Percentiles rank a stretch among this genome's conserved stretches.
These are phyloP conservation scores for Crassisporium funariophilum DNA, from an alignment of 768 basidiomycete genomes.

Conservation along the genomic window DNA sequence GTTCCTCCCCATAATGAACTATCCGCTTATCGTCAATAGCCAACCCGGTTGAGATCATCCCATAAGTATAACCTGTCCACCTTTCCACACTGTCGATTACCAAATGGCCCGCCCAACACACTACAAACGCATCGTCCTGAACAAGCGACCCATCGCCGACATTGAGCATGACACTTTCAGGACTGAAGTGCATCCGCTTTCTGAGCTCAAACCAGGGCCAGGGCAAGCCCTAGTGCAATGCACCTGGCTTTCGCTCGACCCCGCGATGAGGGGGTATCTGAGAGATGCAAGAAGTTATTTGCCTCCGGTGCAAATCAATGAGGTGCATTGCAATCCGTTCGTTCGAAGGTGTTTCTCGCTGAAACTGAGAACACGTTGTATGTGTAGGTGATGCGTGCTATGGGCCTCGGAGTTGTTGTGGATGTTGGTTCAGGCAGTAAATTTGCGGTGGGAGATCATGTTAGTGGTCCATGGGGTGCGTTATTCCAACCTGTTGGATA, in stretches of 20 bases:
- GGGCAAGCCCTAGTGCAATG: slow-evolving; percentile 73
- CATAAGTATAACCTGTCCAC: no score
- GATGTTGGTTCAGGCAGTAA: slow-evolving; percentile 53
- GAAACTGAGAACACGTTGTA: not conserved
- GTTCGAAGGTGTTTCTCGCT: not conserved
- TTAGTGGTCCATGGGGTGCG: slow-evolving; percentile 64
- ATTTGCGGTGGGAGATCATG: slow-evolving; percentile 69
- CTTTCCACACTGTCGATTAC: no score
- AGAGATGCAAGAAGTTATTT: slow-evolving; percentile 72
- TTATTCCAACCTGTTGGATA: no score
- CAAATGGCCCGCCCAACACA: slow-evolving; percentile 23
- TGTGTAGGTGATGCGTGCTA: slow-evolving; percentile 68
- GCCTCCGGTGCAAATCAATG: slow-evolving; percentile 71
- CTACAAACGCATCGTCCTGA: slow-evolving; percentile 74
- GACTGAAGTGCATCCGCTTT: slow-evolving; percentile 52
- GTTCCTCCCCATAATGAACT: no score
- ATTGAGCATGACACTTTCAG: slow-evolving; percentile 79
- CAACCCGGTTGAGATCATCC: no score
- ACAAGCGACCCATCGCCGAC: slow-evolving; percentile 67
- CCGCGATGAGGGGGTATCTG: slow-evolving; percentile 87
- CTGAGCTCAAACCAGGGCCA: slow-evolving; percentile 51
- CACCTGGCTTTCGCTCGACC: slow-evolving; percentile 81
- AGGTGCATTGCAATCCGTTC: slow-evolving; percentile 30
- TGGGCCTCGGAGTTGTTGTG: slow-evolving; percentile 67
- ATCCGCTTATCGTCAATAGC: no score